A percentile compares a stretch with the other conserved stretches of the same genome.
These are phyloP conservation scores for Lactuca saligna DNA, from an alignment of 129 eudicot species.

Conservation along the genomic window DNA sequence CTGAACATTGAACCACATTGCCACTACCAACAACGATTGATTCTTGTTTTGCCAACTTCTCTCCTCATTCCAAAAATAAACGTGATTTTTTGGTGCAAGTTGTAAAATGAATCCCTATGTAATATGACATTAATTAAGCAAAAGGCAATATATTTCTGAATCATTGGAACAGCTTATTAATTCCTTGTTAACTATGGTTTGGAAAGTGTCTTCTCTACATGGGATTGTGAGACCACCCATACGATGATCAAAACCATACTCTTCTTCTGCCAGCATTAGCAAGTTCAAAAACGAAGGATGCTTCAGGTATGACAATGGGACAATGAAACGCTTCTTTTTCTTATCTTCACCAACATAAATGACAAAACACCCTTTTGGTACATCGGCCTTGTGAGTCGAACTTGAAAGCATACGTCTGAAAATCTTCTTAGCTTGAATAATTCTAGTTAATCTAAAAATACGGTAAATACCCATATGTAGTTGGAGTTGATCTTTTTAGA, in stretches of 20 bases:
- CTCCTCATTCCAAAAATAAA: neutral
- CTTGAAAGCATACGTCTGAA: slow-evolving; percentile 4
- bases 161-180: neutral
- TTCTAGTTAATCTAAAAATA: neutral
- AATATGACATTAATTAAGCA: neutral
- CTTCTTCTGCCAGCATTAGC: slow-evolving; percentile 20
- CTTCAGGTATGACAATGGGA: slow-evolving; percentile 42
- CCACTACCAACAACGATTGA: neutral
- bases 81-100: too few relatives aligned
- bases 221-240: slow-evolving; percentile 24
- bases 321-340: slow-evolving; percentile 46
- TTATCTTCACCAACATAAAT: slow-evolving; percentile 57
- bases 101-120: too few relatives aligned
- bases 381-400: slow-evolving; percentile 5
- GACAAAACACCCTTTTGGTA: slow-evolving; percentile 60
- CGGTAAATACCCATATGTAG: slow-evolving; percentile 10
- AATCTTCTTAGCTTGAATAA: slow-evolving; percentile 17
- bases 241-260: slow-evolving; percentile 19
- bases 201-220: slow-evolving; percentile 25
- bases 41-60: neutral
- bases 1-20: neutral
- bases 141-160: neutral
- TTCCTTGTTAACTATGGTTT: slow-evolving; percentile 1
- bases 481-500: too few relatives aligned
- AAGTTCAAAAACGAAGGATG: slow-evolving; percentile 15